Evolutionary conservation across 148 eudicot genomes (phyloP).

Genomic region (Vaccinium corymbosum): DNA sequence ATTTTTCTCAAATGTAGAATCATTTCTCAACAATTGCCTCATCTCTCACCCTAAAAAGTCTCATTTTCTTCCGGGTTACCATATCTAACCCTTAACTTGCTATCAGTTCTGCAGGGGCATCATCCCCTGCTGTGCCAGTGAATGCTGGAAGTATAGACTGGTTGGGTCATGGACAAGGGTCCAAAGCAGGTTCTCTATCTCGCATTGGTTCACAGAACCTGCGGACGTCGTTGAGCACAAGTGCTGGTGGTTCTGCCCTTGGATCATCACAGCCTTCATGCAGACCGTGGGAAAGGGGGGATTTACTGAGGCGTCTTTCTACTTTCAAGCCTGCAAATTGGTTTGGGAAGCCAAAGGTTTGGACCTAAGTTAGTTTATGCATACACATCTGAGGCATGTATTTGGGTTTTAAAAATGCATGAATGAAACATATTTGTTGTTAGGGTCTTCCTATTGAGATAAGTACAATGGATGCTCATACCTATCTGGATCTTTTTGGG

Average conservation of each 20-base stretch:
- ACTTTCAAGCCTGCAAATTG: conserved; percentile 85
- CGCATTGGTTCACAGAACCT: conserved; percentile 57
- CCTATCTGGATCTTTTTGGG: not conserved
- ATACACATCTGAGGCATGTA: not conserved
- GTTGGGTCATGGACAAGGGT: conserved; percentile 77
- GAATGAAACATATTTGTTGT: not conserved
- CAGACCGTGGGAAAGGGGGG: conserved; percentile 99
- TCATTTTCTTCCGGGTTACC: not conserved
- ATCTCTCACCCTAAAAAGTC: not conserved
- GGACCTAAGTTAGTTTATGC: conserved; percentile 6
- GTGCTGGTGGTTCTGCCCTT: conserved; percentile 83
- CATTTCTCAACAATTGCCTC: not conserved
- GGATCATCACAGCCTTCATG: conserved; percentile 90
- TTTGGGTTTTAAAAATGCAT: not conserved
- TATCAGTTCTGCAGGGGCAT: conserved; percentile 90
- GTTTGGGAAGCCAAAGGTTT: conserved; percentile 93
- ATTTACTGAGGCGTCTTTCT: conserved; percentile 87
- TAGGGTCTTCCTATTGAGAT: not conserved
- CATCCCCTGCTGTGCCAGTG: conserved; percentile 73
- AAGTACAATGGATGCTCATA: not conserved
- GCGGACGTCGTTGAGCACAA: conserved; percentile 67
- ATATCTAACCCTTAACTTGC: conserved; percentile 14
- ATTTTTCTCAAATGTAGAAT: not conserved
- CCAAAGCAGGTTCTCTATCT: conserved; percentile 82
- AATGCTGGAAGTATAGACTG: conserved; percentile 78